Base-by-base conservation (phyloP, 2,329 filamentous ascomycete genomes). In the Ceratocystis variospora region DNA sequence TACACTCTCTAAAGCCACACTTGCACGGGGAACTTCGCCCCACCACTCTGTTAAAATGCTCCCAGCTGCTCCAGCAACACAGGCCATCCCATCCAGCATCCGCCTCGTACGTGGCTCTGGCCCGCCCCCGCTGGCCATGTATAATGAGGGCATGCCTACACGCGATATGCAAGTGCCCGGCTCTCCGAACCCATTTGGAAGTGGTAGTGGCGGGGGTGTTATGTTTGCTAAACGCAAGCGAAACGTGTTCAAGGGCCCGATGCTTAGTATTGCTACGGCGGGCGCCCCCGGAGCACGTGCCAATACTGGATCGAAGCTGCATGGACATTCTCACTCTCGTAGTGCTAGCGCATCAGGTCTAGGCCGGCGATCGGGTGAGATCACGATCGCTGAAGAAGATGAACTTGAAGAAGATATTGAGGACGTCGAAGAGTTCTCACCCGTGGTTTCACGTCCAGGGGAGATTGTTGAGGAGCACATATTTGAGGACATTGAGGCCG, bases 21-120 rank as follows among this genome's bases (percentile, higher is more conserved):
- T 84, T 62, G 82, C 81, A 55, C 77, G 82, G 45, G 82, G 83
- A 15, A 85, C 89, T 28, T 92, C 87, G 2, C 93, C 94, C 0
- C 91, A 96, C 73, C 84, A 90, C 70, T 96, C 90, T 0, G 88
- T 97, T 71, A 97, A 97, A 76, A 88, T 97, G n/a, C 83, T 97
- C 2, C 93, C 94, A 0, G 89, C 90, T 0, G 96, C 92, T 0
- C 93, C 93, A 0, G 92, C 88, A 0, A 77, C 82, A 2, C 79
- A 80, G 17, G 78, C 83, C 0, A 96, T 97, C 71, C 92, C 93
- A 0, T 89, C 86, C 63, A 95, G 92, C 70, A 89, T 96, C 68
- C 87, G 93, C 2, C 79, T 96, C 12, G 89, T 93, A 1, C 84
- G 91, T 37, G 85, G 80, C 15, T 66, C 79, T 0, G 78, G 80